Evolutionary conservation across 495 filamentous ascomycete genomes (phyloP), one percentile per base, ranked within the genome.

Genomic region (Friedmanniomyces endolithicus): DNA sequence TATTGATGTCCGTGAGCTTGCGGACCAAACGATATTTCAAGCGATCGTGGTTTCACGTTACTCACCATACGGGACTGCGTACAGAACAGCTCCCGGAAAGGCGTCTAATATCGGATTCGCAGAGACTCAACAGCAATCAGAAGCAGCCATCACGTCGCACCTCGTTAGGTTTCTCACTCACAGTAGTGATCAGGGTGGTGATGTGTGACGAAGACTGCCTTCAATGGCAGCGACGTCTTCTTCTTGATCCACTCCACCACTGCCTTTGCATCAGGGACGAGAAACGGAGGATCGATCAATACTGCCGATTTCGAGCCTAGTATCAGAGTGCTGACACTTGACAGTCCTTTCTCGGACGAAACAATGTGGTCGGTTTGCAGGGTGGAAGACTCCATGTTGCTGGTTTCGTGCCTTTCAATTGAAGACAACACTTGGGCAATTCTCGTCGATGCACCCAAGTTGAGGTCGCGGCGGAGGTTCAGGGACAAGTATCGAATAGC

Each of bases 151-250:
- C 27, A 4, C 4, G 4, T 31, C 9, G 27, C 27, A 9, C 27
- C 3, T 9, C 3, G 27, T 9, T 9, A 31, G 9, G 27, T 9
- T 31, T 31, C 4, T 31, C 9, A 9, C 27, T 31, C 27, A 31
- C 27, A 31, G 58, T 62, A 67, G 61, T 69, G 67, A 52, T 68
- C 65, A 1, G 67, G 63, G 52, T 67, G 67, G 56, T 67, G 65
- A 52, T 67, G 67, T 11, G 65, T 67, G 14, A 66, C 60, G 53
- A 67, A 69, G 52, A 68, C 49, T 7, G 62, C 65, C 33, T 62
- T 61, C 6, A 68, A 51, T 2, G 57, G 60, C 7, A 51, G 27
- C 2, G 45, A 12, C 2, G 48, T 63, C 6, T 52, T 63, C 11
- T 47, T 22, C 29, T 61, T 57, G 44, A 65, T 54, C 64, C 64